Evolutionary conservation across 176 grass and related monocot species (phyloP).

Genomic region (Luzula sylvatica): DNA sequence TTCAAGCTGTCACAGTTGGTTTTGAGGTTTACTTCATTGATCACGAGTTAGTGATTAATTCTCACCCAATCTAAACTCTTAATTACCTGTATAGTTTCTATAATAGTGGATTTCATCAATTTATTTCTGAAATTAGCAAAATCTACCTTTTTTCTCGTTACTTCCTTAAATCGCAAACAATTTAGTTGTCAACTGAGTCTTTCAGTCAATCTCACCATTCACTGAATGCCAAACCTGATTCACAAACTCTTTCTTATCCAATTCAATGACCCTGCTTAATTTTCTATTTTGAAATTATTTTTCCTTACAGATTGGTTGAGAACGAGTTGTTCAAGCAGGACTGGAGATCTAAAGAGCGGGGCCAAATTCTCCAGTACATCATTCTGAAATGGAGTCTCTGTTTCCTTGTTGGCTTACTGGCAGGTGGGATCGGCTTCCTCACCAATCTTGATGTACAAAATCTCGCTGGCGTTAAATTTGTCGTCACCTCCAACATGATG

Average conservation of each 20-base stretch:
- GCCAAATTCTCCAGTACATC: conserved; percentile 57
- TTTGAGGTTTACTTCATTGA: neutral
- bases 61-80: no score
- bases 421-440: conserved; percentile 50
- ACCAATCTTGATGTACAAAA: conserved; percentile 89
- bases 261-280: no score
- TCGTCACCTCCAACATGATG: conserved; percentile 82
- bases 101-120: no score
- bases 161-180: neutral
- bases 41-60: no score
- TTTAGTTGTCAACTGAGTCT: neutral
- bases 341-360: conserved; percentile 45
- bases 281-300: neutral
- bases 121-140: no score
- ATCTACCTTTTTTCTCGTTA: no score
- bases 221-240: no score
- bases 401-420: conserved; percentile 56
- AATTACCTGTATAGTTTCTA: no score
- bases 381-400: conserved; percentile 81
- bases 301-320: conserved; percentile 74
- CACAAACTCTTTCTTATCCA: no score
- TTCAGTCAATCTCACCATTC: neutral
- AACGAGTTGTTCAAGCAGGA: conserved; percentile 94
- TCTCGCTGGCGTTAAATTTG: conserved; percentile 79
- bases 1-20: neutral